phyloP scores from a whole-genome alignment of 495 filamentous ascomycete genomes.

The Ramalina intermedia region DNA sequence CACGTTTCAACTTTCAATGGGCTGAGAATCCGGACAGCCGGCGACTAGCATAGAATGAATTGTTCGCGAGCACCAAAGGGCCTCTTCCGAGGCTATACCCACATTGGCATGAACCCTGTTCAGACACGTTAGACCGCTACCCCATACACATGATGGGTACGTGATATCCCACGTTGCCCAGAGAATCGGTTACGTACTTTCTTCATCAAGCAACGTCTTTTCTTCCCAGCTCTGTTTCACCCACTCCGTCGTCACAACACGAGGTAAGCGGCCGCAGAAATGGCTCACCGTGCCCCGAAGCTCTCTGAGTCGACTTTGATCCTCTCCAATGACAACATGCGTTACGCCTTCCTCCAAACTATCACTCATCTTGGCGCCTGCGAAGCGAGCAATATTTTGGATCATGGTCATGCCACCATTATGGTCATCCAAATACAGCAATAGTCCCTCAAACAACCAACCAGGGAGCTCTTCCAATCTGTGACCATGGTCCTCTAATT shows the following conservation, averaged over 20 bases:
- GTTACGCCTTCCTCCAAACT: slow-evolving; percentile 38
- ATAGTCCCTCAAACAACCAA: slow-evolving; percentile 52
- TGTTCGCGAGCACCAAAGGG: too few species aligned
- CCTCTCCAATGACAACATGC: slow-evolving; percentile 38
- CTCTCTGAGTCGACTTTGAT: slow-evolving; percentile 23
- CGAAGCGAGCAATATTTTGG: slow-evolving; percentile 46
- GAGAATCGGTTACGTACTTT: slow-evolving; percentile 23
- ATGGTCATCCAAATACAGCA: slow-evolving; percentile 36
- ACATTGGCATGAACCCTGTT: not conserved
- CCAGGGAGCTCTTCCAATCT: slow-evolving; percentile 36
- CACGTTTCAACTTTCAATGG: too few species aligned
- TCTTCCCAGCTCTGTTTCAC: slow-evolving; percentile 66
- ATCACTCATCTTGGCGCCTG: slow-evolving; percentile 38
- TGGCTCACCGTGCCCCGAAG: slow-evolving; percentile 29
- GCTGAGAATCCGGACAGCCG: too few species aligned
- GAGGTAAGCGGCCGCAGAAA: slow-evolving; percentile 32
- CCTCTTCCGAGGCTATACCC: not conserved
- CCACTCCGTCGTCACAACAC: slow-evolving; percentile 61
- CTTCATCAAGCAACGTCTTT: slow-evolving; percentile 72
- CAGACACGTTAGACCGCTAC: too few species aligned
- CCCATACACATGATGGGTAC: too few species aligned
- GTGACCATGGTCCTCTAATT: slow-evolving; percentile 43
- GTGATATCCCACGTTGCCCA: not conserved
- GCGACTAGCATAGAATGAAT: too few species aligned
- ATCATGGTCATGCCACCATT: not conserved